These are phyloP conservation scores for Carpinus fangiana DNA, from an alignment of 306 rosid species.

Conservation along the genomic window DNA sequence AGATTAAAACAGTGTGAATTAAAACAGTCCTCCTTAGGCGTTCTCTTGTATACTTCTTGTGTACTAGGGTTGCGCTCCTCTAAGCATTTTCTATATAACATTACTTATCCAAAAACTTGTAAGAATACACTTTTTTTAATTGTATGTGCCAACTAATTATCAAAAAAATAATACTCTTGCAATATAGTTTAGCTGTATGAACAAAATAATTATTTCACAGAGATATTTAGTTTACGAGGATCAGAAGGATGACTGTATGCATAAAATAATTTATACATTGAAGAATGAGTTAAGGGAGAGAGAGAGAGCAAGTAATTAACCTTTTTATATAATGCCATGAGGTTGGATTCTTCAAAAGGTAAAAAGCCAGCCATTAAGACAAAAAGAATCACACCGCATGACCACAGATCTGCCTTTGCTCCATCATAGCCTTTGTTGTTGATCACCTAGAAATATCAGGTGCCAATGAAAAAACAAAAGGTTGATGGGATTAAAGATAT, in stretches of 20 bases:
- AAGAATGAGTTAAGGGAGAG: conserved; percentile 3
- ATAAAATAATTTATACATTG: neutral
- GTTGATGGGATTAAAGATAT: conserved; percentile 15
- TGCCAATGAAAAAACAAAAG: conserved; percentile 23
- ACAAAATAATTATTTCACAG: neutral
- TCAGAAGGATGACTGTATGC: neutral
- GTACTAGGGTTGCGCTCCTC: no score
- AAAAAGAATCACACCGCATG: conserved; percentile 89
- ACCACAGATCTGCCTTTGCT: conserved; percentile 93
- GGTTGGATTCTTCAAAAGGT: conserved; percentile 90
- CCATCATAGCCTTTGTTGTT: conserved; percentile 93
- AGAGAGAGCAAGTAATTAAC: conserved; percentile 29
- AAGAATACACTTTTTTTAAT: neutral
- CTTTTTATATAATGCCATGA: conserved; percentile 83
- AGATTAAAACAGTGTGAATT: neutral
- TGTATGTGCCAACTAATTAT: no score
- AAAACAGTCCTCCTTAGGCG: no score
- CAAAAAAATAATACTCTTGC: neutral
- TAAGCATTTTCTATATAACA: no score
- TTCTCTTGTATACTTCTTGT: no score
- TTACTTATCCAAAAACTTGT: no score
- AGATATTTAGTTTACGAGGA: neutral
- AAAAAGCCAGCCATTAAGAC: conserved; percentile 95
- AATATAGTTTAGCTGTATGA: neutral
- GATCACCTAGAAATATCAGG: conserved; percentile 64